Evolutionary conservation across 2,329 filamentous ascomycete species (phyloP).

Genomic region (Colletotrichum sp.): DNA sequence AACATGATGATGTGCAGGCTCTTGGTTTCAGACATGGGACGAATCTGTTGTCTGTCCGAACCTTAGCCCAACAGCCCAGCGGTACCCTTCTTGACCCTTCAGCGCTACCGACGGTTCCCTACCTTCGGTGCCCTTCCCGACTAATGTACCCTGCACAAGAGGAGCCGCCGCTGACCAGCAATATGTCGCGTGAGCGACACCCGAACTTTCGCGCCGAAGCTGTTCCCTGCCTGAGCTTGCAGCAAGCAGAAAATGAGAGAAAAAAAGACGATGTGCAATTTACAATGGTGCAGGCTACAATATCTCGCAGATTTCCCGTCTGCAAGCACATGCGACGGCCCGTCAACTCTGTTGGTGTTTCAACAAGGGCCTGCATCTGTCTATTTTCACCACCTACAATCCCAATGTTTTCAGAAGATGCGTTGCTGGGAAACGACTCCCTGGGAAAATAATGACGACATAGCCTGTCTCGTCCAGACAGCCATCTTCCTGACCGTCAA

Average conservation of each 20-base stretch:
- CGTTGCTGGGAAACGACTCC: background rate
- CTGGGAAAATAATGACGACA: background rate
- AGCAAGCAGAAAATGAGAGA: background rate
- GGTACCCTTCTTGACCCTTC: background rate
- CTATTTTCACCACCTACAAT: background rate
- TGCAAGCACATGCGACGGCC: background rate
- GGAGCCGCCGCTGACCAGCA: background rate
- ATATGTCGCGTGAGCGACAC: conserved; percentile 14
- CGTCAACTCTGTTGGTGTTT: background rate
- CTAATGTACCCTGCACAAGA: background rate
- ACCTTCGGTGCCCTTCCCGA: background rate
- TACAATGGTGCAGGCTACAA: background rate
- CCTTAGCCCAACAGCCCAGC: background rate
- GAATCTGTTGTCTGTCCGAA: conserved; percentile 8
- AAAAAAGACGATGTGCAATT: background rate
- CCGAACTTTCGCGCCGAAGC: background rate
- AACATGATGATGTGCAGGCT: conserved; percentile 19
- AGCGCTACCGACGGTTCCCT: background rate
- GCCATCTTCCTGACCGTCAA: background rate
- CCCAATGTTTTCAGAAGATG: background rate
- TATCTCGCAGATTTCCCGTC: background rate
- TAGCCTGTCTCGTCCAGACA: background rate
- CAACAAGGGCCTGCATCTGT: background rate
- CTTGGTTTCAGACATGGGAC: conserved; percentile 18
- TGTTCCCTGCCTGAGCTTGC: background rate